Evolutionary conservation across 1,284 basidiomycete species (phyloP).

Genomic region (Hypsizygus ulmarius): DNA sequence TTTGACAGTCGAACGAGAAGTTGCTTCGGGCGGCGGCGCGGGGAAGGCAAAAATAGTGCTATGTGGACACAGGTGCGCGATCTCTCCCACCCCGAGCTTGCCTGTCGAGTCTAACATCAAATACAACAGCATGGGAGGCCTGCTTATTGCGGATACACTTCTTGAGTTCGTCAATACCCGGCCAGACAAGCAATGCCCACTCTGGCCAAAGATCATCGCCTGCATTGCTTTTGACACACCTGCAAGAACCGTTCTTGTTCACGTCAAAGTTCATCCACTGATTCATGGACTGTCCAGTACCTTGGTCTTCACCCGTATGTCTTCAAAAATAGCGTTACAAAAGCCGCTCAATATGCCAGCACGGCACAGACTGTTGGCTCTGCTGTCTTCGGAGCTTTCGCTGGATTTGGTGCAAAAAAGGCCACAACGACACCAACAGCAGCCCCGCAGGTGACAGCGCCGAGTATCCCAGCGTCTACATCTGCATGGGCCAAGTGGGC

Average conservation of each 20-base stretch:
- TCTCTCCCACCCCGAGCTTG: neutral
- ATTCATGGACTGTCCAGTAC: slow-evolving; percentile 48
- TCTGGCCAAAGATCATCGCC: slow-evolving; percentile 84
- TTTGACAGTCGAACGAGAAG: slow-evolving; percentile 76
- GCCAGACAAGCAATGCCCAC: slow-evolving; percentile 57
- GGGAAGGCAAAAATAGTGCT: slow-evolving; percentile 81
- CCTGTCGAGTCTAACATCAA: slow-evolving; percentile 5
- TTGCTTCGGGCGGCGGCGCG: slow-evolving; percentile 68
- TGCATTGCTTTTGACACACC: slow-evolving; percentile 91
- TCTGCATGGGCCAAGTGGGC: slow-evolving; percentile 61
- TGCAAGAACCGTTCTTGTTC: slow-evolving; percentile 43
- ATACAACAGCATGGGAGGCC: slow-evolving; percentile 77
- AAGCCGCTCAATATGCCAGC: slow-evolving; percentile 72
- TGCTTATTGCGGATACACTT: slow-evolving; percentile 84
- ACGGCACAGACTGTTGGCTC: slow-evolving; percentile 63
- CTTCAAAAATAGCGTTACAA: slow-evolving; percentile 82
- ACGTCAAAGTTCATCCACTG: neutral
- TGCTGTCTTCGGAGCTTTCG: slow-evolving; percentile 52
- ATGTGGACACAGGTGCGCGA: slow-evolving; percentile 82
- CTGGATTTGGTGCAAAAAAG: slow-evolving; percentile 46
- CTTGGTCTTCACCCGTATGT: slow-evolving; percentile 84
- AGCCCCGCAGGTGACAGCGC: slow-evolving; percentile 24
- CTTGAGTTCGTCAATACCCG: slow-evolving; percentile 68
- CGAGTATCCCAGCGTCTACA: slow-evolving; percentile 21
- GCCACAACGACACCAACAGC: slow-evolving; percentile 28